Conservation (phyloP, 108 stramenopile species). For the Aurantiochytrium sp. region DNA sequence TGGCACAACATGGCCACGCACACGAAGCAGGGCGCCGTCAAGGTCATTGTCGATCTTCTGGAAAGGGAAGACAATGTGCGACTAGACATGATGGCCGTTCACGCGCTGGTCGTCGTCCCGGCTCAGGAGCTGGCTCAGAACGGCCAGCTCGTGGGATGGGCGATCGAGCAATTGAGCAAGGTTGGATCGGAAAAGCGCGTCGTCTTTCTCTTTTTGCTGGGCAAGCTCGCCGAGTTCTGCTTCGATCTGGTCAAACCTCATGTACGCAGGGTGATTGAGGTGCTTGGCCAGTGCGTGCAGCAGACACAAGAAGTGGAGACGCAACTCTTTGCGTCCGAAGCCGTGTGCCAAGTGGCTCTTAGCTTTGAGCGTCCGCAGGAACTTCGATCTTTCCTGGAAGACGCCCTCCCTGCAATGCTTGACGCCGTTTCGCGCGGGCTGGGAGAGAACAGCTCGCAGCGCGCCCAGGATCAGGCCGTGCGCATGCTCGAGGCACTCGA, state of each 20-base stretch:
- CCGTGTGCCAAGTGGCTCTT: neutral
- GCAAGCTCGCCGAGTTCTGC: neutral
- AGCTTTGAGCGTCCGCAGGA: neutral
- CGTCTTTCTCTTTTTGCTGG: neutral
- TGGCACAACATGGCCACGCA: neutral
- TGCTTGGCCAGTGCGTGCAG: neutral
- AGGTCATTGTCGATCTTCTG: neutral
- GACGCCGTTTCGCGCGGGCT: neutral
- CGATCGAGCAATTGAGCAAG: neutral
- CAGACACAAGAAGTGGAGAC: neutral
- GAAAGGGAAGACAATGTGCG: neutral
- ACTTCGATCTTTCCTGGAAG: neutral
- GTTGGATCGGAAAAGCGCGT: neutral
- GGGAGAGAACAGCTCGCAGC: neutral
- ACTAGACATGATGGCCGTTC: neutral
- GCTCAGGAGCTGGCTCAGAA: neutral
- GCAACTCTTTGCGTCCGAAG: neutral
- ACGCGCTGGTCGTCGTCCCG: neutral
- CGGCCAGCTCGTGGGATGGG: neutral
- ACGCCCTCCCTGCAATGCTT: neutral
- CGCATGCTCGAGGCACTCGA: neutral
- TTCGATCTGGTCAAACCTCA: neutral
- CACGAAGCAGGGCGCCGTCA: neutral
- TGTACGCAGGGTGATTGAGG: neutral
- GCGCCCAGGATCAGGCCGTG: neutral